Evolutionary conservation across 352 stramenopile species (phyloP), one percentile per base, ranked within the genome.

Genomic region (Blastocystis sp.): DNA sequence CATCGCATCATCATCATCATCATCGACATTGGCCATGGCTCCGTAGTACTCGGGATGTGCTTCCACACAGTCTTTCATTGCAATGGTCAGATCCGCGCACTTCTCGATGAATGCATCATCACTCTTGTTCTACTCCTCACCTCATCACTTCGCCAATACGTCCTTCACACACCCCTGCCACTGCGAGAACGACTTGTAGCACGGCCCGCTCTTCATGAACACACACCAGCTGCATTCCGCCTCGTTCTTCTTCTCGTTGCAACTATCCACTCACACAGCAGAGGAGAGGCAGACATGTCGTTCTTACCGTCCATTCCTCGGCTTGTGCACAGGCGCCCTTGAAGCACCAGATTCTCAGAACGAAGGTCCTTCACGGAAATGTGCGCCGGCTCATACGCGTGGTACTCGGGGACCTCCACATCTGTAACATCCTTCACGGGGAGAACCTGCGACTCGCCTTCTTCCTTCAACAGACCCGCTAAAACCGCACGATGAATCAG

Each of bases 161-260:
- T 41, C 80, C 89, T 95, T 92, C 11, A 95, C 90, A 90, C 93
- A 95, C 48, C 91, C 89, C 88, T 95, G 92, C 93, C 93, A 95
- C 41, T 91, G 91, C 61, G 91, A 92, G 88, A 95, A 95, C 89
- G 94, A 89, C 48, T 89, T 89, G 62, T 92, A 92, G 76, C 93
- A 95, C 76, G 93, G 93, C 0, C 93, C 93, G 38, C 92, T 92
- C 90, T 95, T 95, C 92, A 95, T 95, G 89, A 95, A 95, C 89
- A 94, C 94, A 90, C 93, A 95, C 80, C 94, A 95, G 70, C 92
- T 92, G 81, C 93, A 95, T 90, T 95, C 93, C 48, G 93, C 90
- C 89, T 95, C 94, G 70, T 90, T 76, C 3, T 66, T 43, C 40
- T 88, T 89, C 0, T 89, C 89, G 17, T 79, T 77, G 34, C 78